Evolutionary conservation across 352 stramenopile species (phyloP), one percentile per base, ranked within the genome.

Genomic region (Phytophthora hibernalis): DNA sequence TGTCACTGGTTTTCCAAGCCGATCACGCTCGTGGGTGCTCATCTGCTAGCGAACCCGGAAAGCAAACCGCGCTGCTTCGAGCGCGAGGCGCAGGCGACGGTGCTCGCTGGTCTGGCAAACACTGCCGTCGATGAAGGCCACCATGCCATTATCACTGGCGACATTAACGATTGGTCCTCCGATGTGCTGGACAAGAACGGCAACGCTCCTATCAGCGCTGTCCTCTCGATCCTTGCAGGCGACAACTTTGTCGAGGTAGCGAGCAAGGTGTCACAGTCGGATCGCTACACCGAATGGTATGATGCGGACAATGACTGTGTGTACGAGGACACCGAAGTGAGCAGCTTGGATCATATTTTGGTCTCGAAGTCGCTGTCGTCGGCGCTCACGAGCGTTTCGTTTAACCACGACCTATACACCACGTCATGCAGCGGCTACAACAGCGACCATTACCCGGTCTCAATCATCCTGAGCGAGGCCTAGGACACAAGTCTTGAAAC

Each of bases 151-250:
- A 58, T 91, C 61, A 86, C 82, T 11, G 81, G 83, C 3, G 81
- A 92, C 61, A 63, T 92, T 44, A 92, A 92, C 63, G 83, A 92
- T 71, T 91, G 72, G 68, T 88, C 79, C 28, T 51, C 59, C 15
- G 65, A 40, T 0, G 68, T 85, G 20, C 65, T 72, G 13, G 83
- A 91, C 79, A 80, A 82, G 71, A 91, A 88, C 77, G 71, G 54
- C 60, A 89, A 90, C 63, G 38, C 61, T 30, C 83, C 83, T 2
- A 87, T 89, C 63, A 87, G 77, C 38, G 76, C 72, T 54, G 78
- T 78, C 1, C 69, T 92, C 24, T 54, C 67, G 12, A 79, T 90
- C 59, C 69, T 91, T 30, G 61, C 76, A 30, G 72, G 72, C 37
- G 53, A 54, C 56, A 72, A 70, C 45, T 86, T 89, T 54, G 69